Percentiles rank a stretch among this genome's conserved stretches.
Evolutionary conservation across 192 early-diverging fungal genomes (phyloP).

Genomic region (Podila verticillata): DNA sequence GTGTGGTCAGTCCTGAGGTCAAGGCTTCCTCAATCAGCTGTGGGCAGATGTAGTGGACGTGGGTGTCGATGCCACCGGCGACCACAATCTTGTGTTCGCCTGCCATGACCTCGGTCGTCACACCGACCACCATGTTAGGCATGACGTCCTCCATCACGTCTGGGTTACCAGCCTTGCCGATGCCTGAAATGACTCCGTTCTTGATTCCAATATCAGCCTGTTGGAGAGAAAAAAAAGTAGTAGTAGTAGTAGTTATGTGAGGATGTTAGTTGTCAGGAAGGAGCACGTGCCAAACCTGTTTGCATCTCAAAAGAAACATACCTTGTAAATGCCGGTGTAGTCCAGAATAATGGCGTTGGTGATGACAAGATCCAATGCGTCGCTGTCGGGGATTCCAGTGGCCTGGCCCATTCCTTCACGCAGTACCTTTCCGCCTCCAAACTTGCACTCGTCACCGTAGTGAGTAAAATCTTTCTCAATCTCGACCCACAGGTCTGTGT

Average conservation of each 20-base stretch:
- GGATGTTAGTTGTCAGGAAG: no score
- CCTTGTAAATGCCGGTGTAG: slow-evolving; percentile 95
- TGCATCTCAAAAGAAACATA: slow-evolving; percentile 5
- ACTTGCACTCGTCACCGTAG: slow-evolving; percentile 97
- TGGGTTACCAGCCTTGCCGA: slow-evolving; percentile 98
- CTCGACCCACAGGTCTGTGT: slow-evolving; percentile 84
- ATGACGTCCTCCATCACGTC: slow-evolving; percentile 96
- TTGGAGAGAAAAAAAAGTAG: not conserved
- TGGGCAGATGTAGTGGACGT: slow-evolving; percentile 97
- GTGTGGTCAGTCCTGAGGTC: slow-evolving; percentile 81
- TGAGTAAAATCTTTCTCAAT: slow-evolving; percentile 91
- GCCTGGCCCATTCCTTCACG: slow-evolving; percentile 97
- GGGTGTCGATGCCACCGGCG: slow-evolving; percentile 93
- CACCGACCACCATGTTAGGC: slow-evolving; percentile 89
- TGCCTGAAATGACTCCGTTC: slow-evolving; percentile 85
- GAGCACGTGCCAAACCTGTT: no score
- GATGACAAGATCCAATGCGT: slow-evolving; percentile 93
- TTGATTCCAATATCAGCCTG: slow-evolving; percentile 96
- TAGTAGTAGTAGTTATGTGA: not conserved
- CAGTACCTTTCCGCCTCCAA: slow-evolving; percentile 95
- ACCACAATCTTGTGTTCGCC: slow-evolving; percentile 93
- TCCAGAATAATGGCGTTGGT: slow-evolving; percentile 95
- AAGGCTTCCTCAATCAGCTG: slow-evolving; percentile 88
- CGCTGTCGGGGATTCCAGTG: slow-evolving; percentile 66
- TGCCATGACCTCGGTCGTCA: slow-evolving; percentile 90